A percentile compares a stretch with the other conserved stretches of the same genome.
Conservation (phyloP, 2,329 filamentous ascomycete genomes). For the Colletotrichum navitas region DNA sequence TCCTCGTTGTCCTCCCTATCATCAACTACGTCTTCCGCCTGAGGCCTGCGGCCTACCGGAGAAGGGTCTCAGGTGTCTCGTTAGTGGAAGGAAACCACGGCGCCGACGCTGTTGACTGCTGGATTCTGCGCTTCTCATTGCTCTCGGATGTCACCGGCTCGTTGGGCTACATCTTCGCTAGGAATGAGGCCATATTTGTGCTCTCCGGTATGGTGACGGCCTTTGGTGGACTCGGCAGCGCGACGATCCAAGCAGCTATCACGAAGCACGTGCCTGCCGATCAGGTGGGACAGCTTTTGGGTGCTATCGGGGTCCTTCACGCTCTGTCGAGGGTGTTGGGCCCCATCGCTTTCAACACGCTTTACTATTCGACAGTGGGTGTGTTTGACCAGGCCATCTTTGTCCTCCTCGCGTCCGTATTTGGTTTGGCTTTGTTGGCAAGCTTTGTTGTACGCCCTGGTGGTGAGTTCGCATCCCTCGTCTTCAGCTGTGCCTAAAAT, state of each 20-base stretch:
- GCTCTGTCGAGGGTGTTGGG: conserved; percentile 83
- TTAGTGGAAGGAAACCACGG: conserved; percentile 70
- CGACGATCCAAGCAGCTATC: conserved; percentile 84
- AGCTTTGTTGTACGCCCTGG: conserved; percentile 80
- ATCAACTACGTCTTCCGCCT: conserved; percentile 81
- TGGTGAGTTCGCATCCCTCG: conserved; percentile 67
- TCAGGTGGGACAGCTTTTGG: conserved; percentile 86
- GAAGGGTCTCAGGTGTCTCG: conserved; percentile 53
- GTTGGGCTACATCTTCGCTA: conserved; percentile 78
- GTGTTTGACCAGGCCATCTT: conserved; percentile 87
- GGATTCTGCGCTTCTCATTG: conserved; percentile 80
- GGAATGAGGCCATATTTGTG: conserved; percentile 74
- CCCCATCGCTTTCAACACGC: conserved; percentile 85
- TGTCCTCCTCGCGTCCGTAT: conserved; percentile 76
- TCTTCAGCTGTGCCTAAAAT: background rate
- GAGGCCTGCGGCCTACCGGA: conserved; percentile 60
- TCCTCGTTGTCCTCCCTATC: conserved; percentile 81
- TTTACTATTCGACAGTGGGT: conserved; percentile 86
- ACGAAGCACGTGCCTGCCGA: conserved; percentile 93
- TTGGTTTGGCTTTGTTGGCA: conserved; percentile 73
- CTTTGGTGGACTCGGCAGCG: conserved; percentile 86
- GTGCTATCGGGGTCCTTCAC: conserved; percentile 88
- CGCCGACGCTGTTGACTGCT: conserved; percentile 82
- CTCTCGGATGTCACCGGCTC: conserved; percentile 82
- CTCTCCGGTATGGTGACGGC: conserved; percentile 79